Conservation (phyloP, 2,329 filamentous ascomycete genomes). For the Apiospora phragmitis region DNA sequence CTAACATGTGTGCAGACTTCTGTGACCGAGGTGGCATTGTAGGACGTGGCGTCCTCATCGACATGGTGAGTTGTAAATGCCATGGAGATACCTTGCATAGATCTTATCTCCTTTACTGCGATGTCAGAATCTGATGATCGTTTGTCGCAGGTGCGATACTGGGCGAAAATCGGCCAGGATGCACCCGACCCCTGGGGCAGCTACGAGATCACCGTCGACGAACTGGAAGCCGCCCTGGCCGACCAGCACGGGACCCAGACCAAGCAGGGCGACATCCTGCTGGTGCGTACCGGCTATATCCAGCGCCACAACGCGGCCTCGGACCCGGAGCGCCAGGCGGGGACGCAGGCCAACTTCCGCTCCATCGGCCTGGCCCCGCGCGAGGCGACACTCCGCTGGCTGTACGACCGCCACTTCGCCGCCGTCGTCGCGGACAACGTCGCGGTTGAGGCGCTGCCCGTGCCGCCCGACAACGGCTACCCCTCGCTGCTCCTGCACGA, state of each 20-base stretch:
- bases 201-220: background rate
- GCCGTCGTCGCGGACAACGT: constrained; percentile 42
- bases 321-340: constrained; percentile 14
- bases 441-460: constrained; percentile 34
- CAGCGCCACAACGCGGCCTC: constrained; percentile 21
- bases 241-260: background rate
- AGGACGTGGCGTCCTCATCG: constrained; percentile 11
- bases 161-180: background rate
- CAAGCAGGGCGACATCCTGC: constrained; percentile 4
- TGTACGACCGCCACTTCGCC: constrained; percentile 43
- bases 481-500: constrained; percentile 23
- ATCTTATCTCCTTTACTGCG: background rate
- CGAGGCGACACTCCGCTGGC: constrained; percentile 36
- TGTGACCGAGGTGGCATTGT: constrained; percentile 10
- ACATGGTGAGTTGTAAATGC: constrained; percentile 10
- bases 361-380: constrained; percentile 35
- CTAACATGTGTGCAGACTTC: background rate
- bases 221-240: background rate
- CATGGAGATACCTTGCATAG: background rate
- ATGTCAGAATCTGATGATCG: background rate
- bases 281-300: constrained; percentile 20
- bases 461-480: constrained; percentile 21
- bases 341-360: constrained; percentile 17
- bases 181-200: constrained; percentile 10
- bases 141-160: background rate